Percentiles rank a stretch among this genome's conserved stretches.
Evolutionary conservation across 371 early-diverging fungal species (phyloP).

Genomic region (Fennellomyces sp.): DNA sequence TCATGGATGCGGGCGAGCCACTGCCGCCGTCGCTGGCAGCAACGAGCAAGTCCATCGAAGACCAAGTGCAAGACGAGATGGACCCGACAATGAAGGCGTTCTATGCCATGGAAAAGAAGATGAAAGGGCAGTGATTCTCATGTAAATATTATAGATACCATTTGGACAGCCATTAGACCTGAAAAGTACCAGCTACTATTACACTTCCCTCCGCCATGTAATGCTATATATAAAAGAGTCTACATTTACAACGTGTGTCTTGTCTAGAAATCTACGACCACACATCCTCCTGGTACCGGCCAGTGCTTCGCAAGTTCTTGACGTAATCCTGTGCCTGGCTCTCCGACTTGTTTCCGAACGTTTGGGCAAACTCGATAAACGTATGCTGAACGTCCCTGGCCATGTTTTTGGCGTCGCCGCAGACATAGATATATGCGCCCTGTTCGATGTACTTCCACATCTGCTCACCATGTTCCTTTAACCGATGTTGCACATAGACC

Average conservation of each 20-base stretch:
- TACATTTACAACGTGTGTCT: no score
- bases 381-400: slow-evolving; percentile 80
- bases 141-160: no score
- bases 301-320: slow-evolving; percentile 78
- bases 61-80: slow-evolving; percentile 35
- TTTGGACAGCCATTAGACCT: no score
- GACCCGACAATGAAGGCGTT: slow-evolving; percentile 52
- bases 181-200: no score
- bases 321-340: slow-evolving; percentile 76
- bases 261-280: slow-evolving; percentile 75
- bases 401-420: slow-evolving; percentile 97
- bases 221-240: no score
- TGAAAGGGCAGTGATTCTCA: slow-evolving; percentile 5
- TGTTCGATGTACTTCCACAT: slow-evolving; percentile 72
- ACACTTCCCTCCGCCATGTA: no score
- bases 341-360: slow-evolving; percentile 70
- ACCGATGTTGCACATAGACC: slow-evolving; percentile 88
- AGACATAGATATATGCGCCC: slow-evolving; percentile 87
- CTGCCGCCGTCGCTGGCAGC: slow-evolving; percentile 27
- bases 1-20: slow-evolving; percentile 24
- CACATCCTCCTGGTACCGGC: slow-evolving; percentile 94
- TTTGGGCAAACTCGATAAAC: slow-evolving; percentile 63
- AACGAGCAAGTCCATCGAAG: slow-evolving; percentile 11
- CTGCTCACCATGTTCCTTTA: slow-evolving; percentile 63
- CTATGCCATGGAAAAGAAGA: slow-evolving; percentile 42